A percentile compares a stretch with the other conserved stretches of the same genome.
Evolutionary conservation across 352 stramenopile species (phyloP).

Genomic region (Phytopythium cucurbitacearum): DNA sequence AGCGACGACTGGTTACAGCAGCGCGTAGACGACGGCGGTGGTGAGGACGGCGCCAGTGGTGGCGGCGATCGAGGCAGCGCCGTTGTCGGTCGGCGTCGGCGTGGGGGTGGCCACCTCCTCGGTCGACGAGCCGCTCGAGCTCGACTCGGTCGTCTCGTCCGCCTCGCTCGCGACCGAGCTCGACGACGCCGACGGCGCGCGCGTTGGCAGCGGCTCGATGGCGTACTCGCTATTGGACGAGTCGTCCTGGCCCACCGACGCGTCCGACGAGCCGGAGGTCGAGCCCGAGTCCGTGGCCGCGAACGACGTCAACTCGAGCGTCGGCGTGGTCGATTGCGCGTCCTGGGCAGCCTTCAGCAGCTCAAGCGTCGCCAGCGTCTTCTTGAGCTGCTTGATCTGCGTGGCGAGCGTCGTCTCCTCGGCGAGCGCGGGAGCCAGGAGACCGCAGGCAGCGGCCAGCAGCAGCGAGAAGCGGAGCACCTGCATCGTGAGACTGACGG

Average conservation of each 20-base stretch:
- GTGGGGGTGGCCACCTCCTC: conserved; percentile 3
- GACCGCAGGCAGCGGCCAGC: not conserved
- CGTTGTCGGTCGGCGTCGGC: conserved; percentile 8
- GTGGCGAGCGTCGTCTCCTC: not conserved
- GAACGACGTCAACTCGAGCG: conserved; percentile 12
- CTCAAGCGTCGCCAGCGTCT: conserved; percentile 17
- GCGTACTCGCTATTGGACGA: conserved; percentile 25
- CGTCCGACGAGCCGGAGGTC: conserved; percentile 9
- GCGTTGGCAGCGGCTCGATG: conserved; percentile 29
- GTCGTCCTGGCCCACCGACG: conserved; percentile 8
- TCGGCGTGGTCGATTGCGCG: conserved; percentile 6
- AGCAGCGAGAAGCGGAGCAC: conserved; percentile 1
- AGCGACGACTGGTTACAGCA: conserved; percentile 25
- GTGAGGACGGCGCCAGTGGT: conserved; percentile 21
- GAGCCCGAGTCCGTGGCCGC: conserved; percentile 17
- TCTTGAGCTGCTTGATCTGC: conserved; percentile 18
- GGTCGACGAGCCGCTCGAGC: not conserved
- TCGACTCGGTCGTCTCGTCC: not conserved
- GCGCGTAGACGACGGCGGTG: conserved; percentile 22
- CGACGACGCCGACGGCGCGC: conserved; percentile 4
- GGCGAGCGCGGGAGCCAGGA: not conserved
- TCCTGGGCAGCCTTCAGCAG: conserved; percentile 8
- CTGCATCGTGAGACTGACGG: not conserved
- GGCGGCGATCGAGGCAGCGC: conserved; percentile 6
- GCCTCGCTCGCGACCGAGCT: not conserved